Percentiles rank a stretch among this genome's conserved stretches.
These are phyloP conservation scores for Emydomyces testavorans DNA, from an alignment of 2,329 filamentous ascomycete species.

Conservation along the genomic window DNA sequence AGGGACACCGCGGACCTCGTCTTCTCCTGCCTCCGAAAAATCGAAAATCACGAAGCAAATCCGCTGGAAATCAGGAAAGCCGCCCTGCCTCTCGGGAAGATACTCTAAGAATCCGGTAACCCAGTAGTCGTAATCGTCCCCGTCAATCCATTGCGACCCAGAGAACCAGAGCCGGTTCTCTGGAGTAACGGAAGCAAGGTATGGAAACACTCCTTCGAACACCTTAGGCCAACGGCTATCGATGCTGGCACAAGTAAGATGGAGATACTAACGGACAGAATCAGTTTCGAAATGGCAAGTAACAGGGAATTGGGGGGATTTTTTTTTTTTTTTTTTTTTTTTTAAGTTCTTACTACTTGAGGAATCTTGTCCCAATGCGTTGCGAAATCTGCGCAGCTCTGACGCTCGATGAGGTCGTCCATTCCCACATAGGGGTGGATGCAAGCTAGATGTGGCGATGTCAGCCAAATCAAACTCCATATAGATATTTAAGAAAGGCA, in stretches of 20 bases:
- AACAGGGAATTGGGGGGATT: not conserved
- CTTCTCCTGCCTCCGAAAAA: slow-evolving; percentile 9
- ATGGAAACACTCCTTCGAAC: slow-evolving; percentile 21
- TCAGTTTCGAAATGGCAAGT: not conserved
- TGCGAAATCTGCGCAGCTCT: slow-evolving; percentile 28
- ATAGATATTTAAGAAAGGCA: not conserved
- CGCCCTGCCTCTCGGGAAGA: slow-evolving; percentile 20
- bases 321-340: not conserved
- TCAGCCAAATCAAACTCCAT: not conserved
- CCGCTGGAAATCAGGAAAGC: slow-evolving; percentile 28
- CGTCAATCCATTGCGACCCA: slow-evolving; percentile 18
- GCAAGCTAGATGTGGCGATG: slow-evolving; percentile 24
- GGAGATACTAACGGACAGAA: not conserved
- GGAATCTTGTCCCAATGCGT: slow-evolving; percentile 20
- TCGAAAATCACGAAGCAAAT: slow-evolving; percentile 30
- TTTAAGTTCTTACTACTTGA: slow-evolving; percentile 20
- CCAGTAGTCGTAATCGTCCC: slow-evolving; percentile 6
- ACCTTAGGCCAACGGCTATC: too few relatives aligned
- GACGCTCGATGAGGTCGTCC: slow-evolving; percentile 21
- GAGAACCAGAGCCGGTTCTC: slow-evolving; percentile 15
- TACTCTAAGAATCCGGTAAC: slow-evolving; percentile 28
- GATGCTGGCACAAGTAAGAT: too few relatives aligned
- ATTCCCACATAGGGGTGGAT: slow-evolving; percentile 27
- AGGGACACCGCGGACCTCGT: not conserved
- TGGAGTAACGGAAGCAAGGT: slow-evolving; percentile 15